Base-by-base conservation (phyloP, 2,329 filamentous ascomycete species). In the Xenosphaeropsis pyriputrescens region DNA sequence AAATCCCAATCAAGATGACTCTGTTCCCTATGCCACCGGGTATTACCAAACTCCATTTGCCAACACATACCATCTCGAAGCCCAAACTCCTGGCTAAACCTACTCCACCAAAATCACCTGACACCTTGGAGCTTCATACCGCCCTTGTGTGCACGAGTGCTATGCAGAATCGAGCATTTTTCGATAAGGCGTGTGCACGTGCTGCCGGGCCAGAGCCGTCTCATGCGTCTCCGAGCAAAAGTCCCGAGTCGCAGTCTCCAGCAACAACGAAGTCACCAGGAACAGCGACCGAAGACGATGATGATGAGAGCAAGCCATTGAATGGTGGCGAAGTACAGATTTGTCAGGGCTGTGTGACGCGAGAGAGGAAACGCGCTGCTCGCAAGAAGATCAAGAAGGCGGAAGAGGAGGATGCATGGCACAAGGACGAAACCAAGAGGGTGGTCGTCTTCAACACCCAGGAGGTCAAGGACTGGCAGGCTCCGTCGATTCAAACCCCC, bases 261-360 rank as follows among this genome's bases (percentile, higher is more conserved):
- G 9, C 9, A 15, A 7, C 30, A 6, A 18, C 34, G 13, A 34
- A 15, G 9, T 32, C 30, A n/a, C 16, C 30, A 17, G 16, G 30
- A 15, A 15, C 30, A 14, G 48, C 47, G 7, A 45, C 40, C 32
- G 47, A 44, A 22, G 46, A 43, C 6, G 67, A 54, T 34, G 52
- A 64, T 15, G 65, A 68, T 34, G 63, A 67, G 12, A 73, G 77
- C 38, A 82, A 79, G 39, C 80, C 86, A 2, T 68, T 85, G 39
- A 88, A 93, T 49, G 91, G 91, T 32, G 91, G 85, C n/a, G 85
- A 94, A 49, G 85, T 98, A 14, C 77, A 79, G 48, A 96, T 96
- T 43, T 98, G 91, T 59, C 60, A 67, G 18, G 85, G 85, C n/a
- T 98, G 91, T 59, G 91, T 95, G 51, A 79, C 79, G 39, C 74